These are phyloP conservation scores for Coprinopsis strossmayeri DNA, from an alignment of 768 basidiomycete genomes.

Conservation along the genomic window DNA sequence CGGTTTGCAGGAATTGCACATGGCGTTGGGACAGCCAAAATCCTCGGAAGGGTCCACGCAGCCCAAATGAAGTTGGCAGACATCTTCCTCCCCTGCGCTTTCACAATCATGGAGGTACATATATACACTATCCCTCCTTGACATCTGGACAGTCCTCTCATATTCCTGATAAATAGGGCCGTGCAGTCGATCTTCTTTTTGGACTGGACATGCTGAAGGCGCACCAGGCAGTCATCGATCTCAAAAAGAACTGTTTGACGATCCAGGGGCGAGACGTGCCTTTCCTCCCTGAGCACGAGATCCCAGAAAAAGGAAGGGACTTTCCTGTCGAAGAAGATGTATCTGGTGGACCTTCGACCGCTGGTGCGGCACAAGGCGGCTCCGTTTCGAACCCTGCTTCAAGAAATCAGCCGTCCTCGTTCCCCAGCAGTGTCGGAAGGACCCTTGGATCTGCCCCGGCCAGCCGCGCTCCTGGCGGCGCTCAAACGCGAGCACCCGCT, in stretches of 20 bases:
- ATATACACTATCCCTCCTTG: too few species aligned
- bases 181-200: conserved; percentile 90
- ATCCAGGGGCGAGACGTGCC: conserved; percentile 85
- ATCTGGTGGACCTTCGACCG: conserved; percentile 16
- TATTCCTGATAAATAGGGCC: too few species aligned
- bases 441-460: conserved; percentile 46
- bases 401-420: conserved; percentile 14
- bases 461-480: not conserved
- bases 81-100: conserved; percentile 80
- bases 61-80: conserved; percentile 88
- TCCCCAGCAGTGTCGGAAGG: conserved; percentile 67
- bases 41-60: conserved; percentile 89
- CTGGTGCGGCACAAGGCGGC: conserved; percentile 4
- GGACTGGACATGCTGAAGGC: conserved; percentile 99
- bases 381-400: conserved; percentile 6
- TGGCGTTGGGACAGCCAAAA: conserved; percentile 92
- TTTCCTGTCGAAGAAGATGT: conserved; percentile 14
- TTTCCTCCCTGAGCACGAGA: conserved; percentile 92
- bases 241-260: conserved; percentile 82
- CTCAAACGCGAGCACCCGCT: conserved; percentile 17
- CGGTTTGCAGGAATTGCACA: conserved; percentile 85
- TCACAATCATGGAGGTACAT: conserved; percentile 90
- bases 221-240: conserved; percentile 93
- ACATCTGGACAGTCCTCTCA: too few species aligned
- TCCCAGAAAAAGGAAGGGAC: conserved; percentile 72